Evolutionary conservation across 352 stramenopile species (phyloP), one percentile per base, ranked within the genome.

Genomic region (Aphanomyces euteiches): DNA sequence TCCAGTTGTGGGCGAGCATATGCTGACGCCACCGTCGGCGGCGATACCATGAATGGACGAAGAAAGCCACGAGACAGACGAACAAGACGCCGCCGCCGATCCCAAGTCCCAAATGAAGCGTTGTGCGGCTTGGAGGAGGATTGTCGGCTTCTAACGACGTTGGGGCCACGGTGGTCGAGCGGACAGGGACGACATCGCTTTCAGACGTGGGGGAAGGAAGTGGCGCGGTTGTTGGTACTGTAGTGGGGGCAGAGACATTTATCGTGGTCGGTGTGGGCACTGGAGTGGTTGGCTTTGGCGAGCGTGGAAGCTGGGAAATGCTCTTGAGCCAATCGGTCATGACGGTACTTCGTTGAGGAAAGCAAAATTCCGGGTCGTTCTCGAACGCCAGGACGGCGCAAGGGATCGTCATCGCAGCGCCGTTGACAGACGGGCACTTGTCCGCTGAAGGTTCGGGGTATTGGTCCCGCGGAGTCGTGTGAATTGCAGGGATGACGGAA

Each of bases 401-500:
- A 12, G 59, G 59, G 21, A 67, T 67, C 8, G 21, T 67, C 15
- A 67, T 48, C 5, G 17, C 59, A 21, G 41, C 39, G 34, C 36
- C 41, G 36, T 28, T 15, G 21, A 10, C 3, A 53, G 59, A n/a
- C 10, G 43, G 59, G 15, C 59, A 67, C 13, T 48, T 40, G 21
- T 28, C 59, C n/a, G 39, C 41, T 8, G 40, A 5, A 13, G 43
- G 5, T 56, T 67, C 59, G 59, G 17, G 5, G 2, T 28, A 21
- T 5, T 28, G 56, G 0, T 15, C 4, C 8, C 17, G 12, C 1
- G 59, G 59, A 12, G 43, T n/a, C 3, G 59, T 56, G 59, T 67
- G 59, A n/a, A 67, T 67, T 6, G 41, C 59, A 37, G 21, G 59
- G 17, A 67, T 34, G 43, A 56, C 56, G 56, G 21, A 8, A 15